phyloP scores from a whole-genome alignment of 768 basidiomycete genomes.

The Pleurotus platypus region DNA sequence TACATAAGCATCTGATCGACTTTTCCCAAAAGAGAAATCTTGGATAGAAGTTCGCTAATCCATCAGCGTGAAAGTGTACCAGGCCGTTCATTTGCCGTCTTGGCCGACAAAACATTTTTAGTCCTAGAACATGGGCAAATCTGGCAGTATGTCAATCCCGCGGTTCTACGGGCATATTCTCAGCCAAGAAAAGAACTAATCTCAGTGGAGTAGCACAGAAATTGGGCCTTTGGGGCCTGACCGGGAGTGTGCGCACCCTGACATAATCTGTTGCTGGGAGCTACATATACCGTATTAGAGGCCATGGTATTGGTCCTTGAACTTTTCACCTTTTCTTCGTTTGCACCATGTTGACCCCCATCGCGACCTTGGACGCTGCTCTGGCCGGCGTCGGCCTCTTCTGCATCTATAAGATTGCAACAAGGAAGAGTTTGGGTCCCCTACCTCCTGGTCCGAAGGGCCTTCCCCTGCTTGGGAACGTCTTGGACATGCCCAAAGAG shows the following conservation, averaged over 20 bases:
- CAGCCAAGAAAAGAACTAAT: no score
- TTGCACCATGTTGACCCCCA: not conserved
- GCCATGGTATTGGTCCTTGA: not conserved
- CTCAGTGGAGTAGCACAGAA: no score
- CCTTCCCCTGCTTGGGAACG: constrained; percentile 34
- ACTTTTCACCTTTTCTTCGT: not conserved
- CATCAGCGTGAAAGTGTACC: no score
- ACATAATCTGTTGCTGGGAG: not conserved
- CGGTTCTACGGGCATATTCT: no score
- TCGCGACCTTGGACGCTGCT: not conserved
- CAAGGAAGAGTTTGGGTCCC: constrained; percentile 17
- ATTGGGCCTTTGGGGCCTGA: no score
- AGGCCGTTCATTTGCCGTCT: no score
- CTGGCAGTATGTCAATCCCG: no score
- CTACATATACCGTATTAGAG: not conserved
- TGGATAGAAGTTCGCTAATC: no score
- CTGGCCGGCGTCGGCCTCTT: not conserved
- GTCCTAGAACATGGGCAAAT: no score
- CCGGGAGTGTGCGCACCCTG: not conserved
- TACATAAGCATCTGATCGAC: no score
- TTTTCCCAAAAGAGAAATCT: no score
- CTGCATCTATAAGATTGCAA: constrained; percentile 16
- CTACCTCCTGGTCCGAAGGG: constrained; percentile 35
- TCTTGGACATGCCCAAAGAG: constrained; percentile 23
- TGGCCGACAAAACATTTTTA: no score